Conservation (phyloP, 1,139 yeast species). For the Nakaseomyces uthaithaninus region DNA sequence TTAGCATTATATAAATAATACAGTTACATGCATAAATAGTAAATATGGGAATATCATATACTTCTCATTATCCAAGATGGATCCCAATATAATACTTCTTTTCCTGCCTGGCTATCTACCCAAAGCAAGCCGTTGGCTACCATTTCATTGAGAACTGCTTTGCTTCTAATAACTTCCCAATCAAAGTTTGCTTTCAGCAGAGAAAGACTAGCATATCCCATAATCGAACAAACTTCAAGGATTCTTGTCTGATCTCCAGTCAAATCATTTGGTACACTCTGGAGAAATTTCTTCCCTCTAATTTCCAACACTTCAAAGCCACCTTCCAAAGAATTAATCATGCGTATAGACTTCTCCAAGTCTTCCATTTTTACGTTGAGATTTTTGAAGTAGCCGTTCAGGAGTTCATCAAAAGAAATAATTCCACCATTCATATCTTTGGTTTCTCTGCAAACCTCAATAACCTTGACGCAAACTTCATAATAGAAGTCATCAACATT, state of each 20-base stretch:
- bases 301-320: constrained; percentile 40
- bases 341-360: constrained; percentile 41
- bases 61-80: constrained; percentile 39
- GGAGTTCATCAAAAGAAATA: constrained; percentile 55
- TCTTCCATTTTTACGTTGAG: constrained; percentile 40
- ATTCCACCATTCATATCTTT: constrained; percentile 74
- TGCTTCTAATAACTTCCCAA: constrained; percentile 62
- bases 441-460: constrained; percentile 67
- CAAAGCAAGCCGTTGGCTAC: constrained; percentile 73
- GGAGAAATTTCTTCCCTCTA: constrained; percentile 36
- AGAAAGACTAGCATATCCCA: constrained; percentile 58
- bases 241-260: constrained; percentile 60
- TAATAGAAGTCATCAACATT: constrained; percentile 49
- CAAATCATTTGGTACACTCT: constrained; percentile 46
- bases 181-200: constrained; percentile 60
- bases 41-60: background rate
- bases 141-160: constrained; percentile 66
- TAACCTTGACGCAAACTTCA: constrained; percentile 61
- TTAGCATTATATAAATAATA: too few relatives aligned
- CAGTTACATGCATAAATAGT: background rate
- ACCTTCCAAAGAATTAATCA: constrained; percentile 38
- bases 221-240: constrained; percentile 64
- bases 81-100: constrained; percentile 58
- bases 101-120: constrained; percentile 52
- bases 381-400: constrained; percentile 32